Base-by-base conservation (phyloP, 1,284 basidiomycete species). In the Cryptococcus sp. region DNA sequence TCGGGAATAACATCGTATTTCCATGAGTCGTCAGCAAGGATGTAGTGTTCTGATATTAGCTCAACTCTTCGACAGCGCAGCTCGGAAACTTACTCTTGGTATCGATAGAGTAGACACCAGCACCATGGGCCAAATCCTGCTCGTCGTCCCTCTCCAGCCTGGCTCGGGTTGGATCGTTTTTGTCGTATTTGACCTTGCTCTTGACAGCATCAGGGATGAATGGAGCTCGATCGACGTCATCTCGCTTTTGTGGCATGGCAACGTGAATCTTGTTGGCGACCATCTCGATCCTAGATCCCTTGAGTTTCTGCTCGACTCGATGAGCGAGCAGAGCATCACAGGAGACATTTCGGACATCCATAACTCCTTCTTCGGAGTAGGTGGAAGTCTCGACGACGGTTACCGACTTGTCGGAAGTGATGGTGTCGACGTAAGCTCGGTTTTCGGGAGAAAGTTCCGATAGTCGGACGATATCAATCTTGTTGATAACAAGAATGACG, bases 1-100 rank as follows among this genome's bases (percentile, higher is more conserved):
- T 98, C 96, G 24, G 94, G 96, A 22, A 98, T 88, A 61, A 84
- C 82, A 71, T 99, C 94, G 78, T 86, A 82, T 78, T 97, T 99
- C 94, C 94, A 99, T 49, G 90, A 86, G 46, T 89, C 85, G 70
- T 97, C 86, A 39, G 84, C 82, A 50, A 98, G 85, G 28, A 97
- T 62, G 78, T 97, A 98, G 72, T 90, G 83, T 80, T 90, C 91
- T 92, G 75, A 19, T 53, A 41, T 14, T 13, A 14, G 2, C n/a
- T 53, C 44, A 59, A 52, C 21, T 44, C 7, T n/a, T 31, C 45
- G 19, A 16, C 28, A 19, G n/a, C 7, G 21, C 23, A 37, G 23
- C 41, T 21, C 31, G 39, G 43, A 45, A 19, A 40, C 82, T 62
- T 68, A 93, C 92, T 85, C 77, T 86, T 89, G 63, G 91, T 74